Conservation (phyloP, 148 eudicot genomes). For the Chenopodium album region DNA sequence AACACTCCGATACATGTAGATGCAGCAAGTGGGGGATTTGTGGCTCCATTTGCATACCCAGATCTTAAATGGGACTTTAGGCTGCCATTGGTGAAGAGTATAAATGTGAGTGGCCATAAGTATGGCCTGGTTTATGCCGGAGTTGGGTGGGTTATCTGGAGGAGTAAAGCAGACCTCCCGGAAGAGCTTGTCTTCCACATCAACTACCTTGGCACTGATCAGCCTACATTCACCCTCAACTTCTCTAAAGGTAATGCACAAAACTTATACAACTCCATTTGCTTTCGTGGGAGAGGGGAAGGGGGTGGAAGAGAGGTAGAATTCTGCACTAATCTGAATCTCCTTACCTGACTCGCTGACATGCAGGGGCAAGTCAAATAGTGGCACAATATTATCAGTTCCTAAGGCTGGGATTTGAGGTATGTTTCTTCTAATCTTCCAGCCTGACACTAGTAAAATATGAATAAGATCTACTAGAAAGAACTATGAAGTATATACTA, state of each 20-base stretch:
- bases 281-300: not conserved
- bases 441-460: not conserved
- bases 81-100: constrained; percentile 47
- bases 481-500: not conserved
- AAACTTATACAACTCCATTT: not conserved
- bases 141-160: constrained; percentile 52
- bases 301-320: not conserved
- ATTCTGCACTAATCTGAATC: not conserved
- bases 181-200: constrained; percentile 53
- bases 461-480: too few relatives aligned
- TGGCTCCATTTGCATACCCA: constrained; percentile 48
- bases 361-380: constrained; percentile 51
- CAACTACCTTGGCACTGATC: constrained; percentile 50
- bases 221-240: constrained; percentile 52
- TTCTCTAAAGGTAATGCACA: constrained; percentile 48
- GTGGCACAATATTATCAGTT: constrained; percentile 53
- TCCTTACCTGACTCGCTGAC: not conserved
- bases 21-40: constrained; percentile 55
- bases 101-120: constrained; percentile 54
- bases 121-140: constrained; percentile 53
- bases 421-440: constrained; percentile 5
- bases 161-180: constrained; percentile 47
- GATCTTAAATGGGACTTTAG: constrained; percentile 50
- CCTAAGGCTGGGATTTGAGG: constrained; percentile 44
- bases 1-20: constrained; percentile 55